Evolutionary conservation across 2,329 filamentous ascomycete genomes (phyloP).

Genomic region (Alternaria infectoria): DNA sequence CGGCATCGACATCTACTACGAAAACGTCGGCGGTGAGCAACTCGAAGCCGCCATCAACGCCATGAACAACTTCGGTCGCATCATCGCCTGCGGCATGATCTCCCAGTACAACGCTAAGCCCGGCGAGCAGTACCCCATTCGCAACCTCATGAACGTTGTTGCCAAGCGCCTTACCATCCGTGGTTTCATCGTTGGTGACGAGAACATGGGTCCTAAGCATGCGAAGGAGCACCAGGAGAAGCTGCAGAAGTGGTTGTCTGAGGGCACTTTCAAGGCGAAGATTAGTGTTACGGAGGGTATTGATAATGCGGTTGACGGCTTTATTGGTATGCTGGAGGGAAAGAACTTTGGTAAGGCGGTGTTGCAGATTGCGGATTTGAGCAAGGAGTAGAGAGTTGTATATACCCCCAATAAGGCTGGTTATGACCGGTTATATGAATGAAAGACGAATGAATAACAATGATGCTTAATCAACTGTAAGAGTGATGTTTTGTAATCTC

Average conservation of each 20-base stretch:
- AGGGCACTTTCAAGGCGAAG: slow-evolving; percentile 76
- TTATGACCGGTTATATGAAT: not conserved
- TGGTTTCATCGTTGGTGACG: slow-evolving; percentile 76
- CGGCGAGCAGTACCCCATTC: slow-evolving; percentile 68
- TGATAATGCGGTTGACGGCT: slow-evolving; percentile 74
- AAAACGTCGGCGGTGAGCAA: slow-evolving; percentile 79
- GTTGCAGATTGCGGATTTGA: slow-evolving; percentile 64
- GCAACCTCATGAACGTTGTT: slow-evolving; percentile 70
- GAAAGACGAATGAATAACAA: not conserved
- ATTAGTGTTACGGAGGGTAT: slow-evolving; percentile 75
- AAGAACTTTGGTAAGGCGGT: slow-evolving; percentile 89
- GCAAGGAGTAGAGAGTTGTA: slow-evolving; percentile 28
- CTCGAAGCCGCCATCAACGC: slow-evolving; percentile 70
- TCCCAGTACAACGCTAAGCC: slow-evolving; percentile 73
- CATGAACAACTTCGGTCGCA: slow-evolving; percentile 70
- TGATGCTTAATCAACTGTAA: not conserved
- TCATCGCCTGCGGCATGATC: slow-evolving; percentile 71
- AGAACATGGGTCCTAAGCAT: slow-evolving; percentile 71
- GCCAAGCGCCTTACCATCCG: slow-evolving; percentile 71
- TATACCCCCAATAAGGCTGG: not conserved
- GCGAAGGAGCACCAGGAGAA: slow-evolving; percentile 75
- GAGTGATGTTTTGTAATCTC: no score
- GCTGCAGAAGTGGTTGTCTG: slow-evolving; percentile 75
- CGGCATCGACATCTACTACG: slow-evolving; percentile 83
- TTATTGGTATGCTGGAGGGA: slow-evolving; percentile 76